Percentiles rank a stretch among this genome's conserved stretches.
Evolutionary conservation across 257 asterid species (phyloP).

Genomic region (Primulina huaijiensis): DNA sequence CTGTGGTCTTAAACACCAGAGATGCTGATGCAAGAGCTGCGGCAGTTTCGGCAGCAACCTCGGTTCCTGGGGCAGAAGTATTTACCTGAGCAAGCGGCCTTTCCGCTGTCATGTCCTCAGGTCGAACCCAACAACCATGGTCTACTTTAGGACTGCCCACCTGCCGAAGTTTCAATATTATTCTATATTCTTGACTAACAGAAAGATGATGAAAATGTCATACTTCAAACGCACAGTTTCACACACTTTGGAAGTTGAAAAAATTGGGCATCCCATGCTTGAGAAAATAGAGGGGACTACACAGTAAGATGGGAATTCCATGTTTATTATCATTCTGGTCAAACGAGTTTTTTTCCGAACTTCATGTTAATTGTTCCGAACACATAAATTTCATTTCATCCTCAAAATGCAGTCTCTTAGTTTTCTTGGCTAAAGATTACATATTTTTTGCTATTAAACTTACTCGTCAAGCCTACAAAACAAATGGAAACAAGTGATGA

Average conservation of each 20-base stretch:
- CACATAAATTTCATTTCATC: neutral
- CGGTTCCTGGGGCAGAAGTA: constrained; percentile 56
- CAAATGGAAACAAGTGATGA: neutral
- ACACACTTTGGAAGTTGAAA: neutral
- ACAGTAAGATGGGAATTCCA: neutral
- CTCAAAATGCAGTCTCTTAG: neutral
- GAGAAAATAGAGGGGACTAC: neutral
- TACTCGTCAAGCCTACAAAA: neutral
- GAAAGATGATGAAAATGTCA: neutral
- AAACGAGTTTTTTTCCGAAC: too few relatives aligned
- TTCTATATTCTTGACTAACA: neutral
- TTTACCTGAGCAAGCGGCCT: constrained; percentile 51
- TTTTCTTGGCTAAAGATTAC: neutral
- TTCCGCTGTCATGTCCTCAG: constrained; percentile 37
- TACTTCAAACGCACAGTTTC: neutral
- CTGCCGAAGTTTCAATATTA: constrained; percentile 25
- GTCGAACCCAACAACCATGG: constrained; percentile 68
- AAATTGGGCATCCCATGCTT: neutral
- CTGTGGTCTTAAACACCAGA: constrained; percentile 41
- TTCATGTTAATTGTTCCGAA: neutral
- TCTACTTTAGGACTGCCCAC: constrained; percentile 62
- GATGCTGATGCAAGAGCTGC: constrained; percentile 77
- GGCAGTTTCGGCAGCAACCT: constrained; percentile 74
- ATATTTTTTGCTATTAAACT: neutral
- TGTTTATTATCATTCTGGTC: neutral